Evolutionary conservation across 257 asterid species (phyloP), one percentile per base, ranked within the genome.

Genomic region (Datura wrightii): DNA sequence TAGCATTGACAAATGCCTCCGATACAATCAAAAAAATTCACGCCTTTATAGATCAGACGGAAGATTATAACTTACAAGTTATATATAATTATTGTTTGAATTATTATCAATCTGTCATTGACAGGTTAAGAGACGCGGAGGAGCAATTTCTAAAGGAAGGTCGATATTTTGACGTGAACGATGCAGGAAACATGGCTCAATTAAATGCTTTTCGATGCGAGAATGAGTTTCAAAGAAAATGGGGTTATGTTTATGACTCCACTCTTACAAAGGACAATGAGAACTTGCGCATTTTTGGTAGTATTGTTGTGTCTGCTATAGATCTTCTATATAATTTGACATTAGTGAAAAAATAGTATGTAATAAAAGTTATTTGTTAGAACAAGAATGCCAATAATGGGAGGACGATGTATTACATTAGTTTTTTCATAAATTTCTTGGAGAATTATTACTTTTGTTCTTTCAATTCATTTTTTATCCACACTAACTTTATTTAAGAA

Each of bases 311-410:
- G 18, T 46, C 79, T 71, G 55, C 79, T 2, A 6, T 44, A 71
- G 19, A 71, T 71, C 37, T 71, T 71, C 10, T 71, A 18, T 71
- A n/a, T 44, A 71, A 71, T 71, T 71, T 55, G 3, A 71, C 39
- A 5, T 70, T 19, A 10, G 1, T 10, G 9, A 5, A 18, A 69
- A 39, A 70, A 18, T n/a, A 71, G 34, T 42, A 24, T 16, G n/a
- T 58, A 3, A 65, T 11, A 6, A 6, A 65, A 34, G 18, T 1
- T 5, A 14, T 13, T 15, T 65, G 44, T 31, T 34, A 13, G 11
- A 2, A 6, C 18, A 31, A 63, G 18, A 63, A 63, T 5, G 44
- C 0, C 44, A 11, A 11, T 5, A 56, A 39, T 39, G 13, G 54
- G 71, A 34, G 37, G 34, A 63, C 13, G 11, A 10, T 63, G 10